Conservation (phyloP, 306 rosid species). For the Vigna radiata region DNA sequence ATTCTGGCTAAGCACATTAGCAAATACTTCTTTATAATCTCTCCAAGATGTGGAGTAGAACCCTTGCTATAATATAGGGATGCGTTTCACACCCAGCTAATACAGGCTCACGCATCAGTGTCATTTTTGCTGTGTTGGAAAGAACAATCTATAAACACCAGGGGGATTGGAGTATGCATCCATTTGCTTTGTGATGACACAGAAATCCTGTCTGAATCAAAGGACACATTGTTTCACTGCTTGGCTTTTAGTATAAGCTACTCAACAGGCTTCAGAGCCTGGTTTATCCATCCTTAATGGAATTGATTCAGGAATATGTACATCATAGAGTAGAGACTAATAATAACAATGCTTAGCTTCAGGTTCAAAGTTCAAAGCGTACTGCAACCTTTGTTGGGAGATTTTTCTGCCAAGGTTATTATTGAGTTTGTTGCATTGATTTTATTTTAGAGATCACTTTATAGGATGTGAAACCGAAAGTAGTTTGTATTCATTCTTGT, state of each 20-base stretch:
- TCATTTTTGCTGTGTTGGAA: slow-evolving; percentile 9
- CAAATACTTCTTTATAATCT: neutral
- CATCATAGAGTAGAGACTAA: neutral
- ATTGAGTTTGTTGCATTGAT: neutral
- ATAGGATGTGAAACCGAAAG: slow-evolving; percentile 26
- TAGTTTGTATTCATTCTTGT: slow-evolving; percentile 19
- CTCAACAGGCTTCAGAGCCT: slow-evolving; percentile 12
- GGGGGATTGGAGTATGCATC: slow-evolving; percentile 9
- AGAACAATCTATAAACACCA: neutral
- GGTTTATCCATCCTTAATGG: neutral
- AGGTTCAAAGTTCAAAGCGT: slow-evolving; percentile 4
- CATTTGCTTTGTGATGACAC: neutral
- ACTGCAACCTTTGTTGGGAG: slow-evolving; percentile 24
- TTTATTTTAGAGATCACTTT: slow-evolving; percentile 20
- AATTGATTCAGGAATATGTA: neutral
- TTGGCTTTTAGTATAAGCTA: slow-evolving; percentile 17
- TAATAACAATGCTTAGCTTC: slow-evolving; percentile 15
- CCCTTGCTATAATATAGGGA: neutral
- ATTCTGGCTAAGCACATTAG: slow-evolving; percentile 15
- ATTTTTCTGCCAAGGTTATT: neutral
- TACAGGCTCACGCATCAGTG: neutral
- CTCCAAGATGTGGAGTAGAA: neutral
- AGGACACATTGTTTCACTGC: neutral
- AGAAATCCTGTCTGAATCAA: neutral
- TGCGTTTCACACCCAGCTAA: neutral